Conservation (phyloP, 2,329 filamentous ascomycete genomes). For the Verticillium longisporum region DNA sequence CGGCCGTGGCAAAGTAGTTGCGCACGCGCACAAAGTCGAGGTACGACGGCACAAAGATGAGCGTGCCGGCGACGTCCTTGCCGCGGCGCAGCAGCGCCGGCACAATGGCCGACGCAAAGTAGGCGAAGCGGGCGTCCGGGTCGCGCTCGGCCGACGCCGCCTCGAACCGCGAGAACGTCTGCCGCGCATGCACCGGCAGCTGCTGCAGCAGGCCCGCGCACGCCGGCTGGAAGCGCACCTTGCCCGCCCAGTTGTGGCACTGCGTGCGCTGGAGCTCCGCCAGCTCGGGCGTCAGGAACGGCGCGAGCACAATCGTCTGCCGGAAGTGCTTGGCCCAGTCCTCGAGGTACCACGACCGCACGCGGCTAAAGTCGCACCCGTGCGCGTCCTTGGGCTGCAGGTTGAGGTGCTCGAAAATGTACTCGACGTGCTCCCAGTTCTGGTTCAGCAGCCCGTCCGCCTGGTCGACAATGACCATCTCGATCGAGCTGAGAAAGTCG, state of each 20-base stretch:
- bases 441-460: slow-evolving; percentile 93
- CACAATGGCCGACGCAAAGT: slow-evolving; percentile 77
- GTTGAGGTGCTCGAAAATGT: slow-evolving; percentile 88
- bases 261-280: slow-evolving; percentile 69
- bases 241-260: slow-evolving; percentile 77
- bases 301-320: slow-evolving; percentile 76
- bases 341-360: slow-evolving; percentile 90
- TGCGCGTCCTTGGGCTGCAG: slow-evolving; percentile 82
- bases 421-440: slow-evolving; percentile 95
- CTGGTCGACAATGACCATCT: slow-evolving; percentile 85
- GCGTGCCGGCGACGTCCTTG: slow-evolving; percentile 60
- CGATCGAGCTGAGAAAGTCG: slow-evolving; percentile 91
- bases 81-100: slow-evolving; percentile 65
- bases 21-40: slow-evolving; percentile 91
- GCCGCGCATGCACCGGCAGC: slow-evolving; percentile 64
- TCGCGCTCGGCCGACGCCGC: slow-evolving; percentile 63
- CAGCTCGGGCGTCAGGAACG: slow-evolving; percentile 84
- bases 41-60: slow-evolving; percentile 89
- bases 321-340: slow-evolving; percentile 72
- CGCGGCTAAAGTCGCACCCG: slow-evolving; percentile 87
- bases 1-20: slow-evolving; percentile 78
- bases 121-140: slow-evolving; percentile 83
- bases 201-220: slow-evolving; percentile 70
- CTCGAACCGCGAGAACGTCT: slow-evolving; percentile 87
- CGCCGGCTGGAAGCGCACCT: slow-evolving; percentile 62